Evolutionary conservation across 2,329 filamentous ascomycete genomes (phyloP), one percentile per base, ranked within the genome.

Genomic region (Colletotrichum costaricense): DNA sequence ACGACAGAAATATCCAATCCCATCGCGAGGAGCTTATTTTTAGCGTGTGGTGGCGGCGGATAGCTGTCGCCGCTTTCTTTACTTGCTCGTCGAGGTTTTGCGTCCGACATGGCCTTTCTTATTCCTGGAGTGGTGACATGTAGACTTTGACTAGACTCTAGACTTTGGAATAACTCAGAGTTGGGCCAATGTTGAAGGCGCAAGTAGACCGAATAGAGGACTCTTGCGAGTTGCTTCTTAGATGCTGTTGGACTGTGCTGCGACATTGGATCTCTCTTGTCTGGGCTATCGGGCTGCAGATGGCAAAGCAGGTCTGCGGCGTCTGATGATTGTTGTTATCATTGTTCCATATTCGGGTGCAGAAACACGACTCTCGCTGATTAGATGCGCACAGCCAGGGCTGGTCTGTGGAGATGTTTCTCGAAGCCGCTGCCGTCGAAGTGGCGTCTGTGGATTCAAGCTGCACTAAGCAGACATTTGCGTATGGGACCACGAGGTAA

Each of bases 21-120:
- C 28, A 42, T 63, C 8, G 38, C 56, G 26, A 72, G 52, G 58
- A 55, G 57, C 68, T 74, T 74, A 63, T 67, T 72, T 63, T 62
- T 63, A 72, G 72, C 28, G 63, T 59, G 12, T 52, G 42, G 57
- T 74, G 63, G 58, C 62, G 72, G 63, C 72, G 72, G 72, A 49
- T 63, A 58, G 63, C 38, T 30, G 55, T 28, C 65, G 67, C 70
- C 67, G 67, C 57, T 60, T 70, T 35, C 67, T 72, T 71, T 63
- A 35, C 49, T 24, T 30, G 42, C 5, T 59, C 24, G 24, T 57
- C 57, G 24, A 42, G 55, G n/a, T 59, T 46, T 54, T 67, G n/a
- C n/a, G 12, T 49, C 19, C 38, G 46, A 16, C n/a, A 16, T 14
- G 16, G 6, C 6, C n/a, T 65, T 67, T 52, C 57, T 74, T 74